Percentiles rank a stretch among this genome's conserved stretches.
Conservation (phyloP, 306 rosid species). For the Cajanus cajan region DNA sequence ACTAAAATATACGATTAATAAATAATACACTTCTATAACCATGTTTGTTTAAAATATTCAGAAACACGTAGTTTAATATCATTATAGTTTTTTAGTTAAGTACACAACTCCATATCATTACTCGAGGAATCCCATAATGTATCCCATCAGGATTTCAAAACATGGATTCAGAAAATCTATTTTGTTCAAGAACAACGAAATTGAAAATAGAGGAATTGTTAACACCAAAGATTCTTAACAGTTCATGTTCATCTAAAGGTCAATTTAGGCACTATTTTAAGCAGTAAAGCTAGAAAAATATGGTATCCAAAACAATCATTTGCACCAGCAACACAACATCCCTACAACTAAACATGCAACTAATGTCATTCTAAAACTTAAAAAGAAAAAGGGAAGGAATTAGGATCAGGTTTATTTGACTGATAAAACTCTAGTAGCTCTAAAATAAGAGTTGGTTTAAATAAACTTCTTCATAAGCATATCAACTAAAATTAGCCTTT, state of each 20-base stretch:
- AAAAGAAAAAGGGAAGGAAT: neutral
- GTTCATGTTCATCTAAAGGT: neutral
- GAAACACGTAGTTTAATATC: neutral
- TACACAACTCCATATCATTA: neutral
- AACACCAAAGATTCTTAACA: slow-evolving; percentile 6
- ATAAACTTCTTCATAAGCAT: no score
- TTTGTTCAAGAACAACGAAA: neutral
- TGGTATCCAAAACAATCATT: neutral
- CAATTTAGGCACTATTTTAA: neutral
- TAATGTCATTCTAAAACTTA: neutral
- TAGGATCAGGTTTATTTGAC: neutral
- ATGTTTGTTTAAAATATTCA: neutral
- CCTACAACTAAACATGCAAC: neutral
- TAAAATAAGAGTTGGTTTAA: neutral
- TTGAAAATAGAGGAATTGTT: neutral
- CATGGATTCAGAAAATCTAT: neutral
- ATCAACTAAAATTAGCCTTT: no score
- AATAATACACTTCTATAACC: neutral
- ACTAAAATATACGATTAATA: slow-evolving; percentile 9
- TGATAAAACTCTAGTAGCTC: neutral
- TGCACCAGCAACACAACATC: neutral
- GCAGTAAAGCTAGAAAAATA: neutral
- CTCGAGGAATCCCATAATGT: neutral
- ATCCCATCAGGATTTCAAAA: neutral
- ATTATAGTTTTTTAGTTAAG: neutral